Conservation (phyloP, 495 filamentous ascomycete genomes). For the Jackrogersella minutella region DNA sequence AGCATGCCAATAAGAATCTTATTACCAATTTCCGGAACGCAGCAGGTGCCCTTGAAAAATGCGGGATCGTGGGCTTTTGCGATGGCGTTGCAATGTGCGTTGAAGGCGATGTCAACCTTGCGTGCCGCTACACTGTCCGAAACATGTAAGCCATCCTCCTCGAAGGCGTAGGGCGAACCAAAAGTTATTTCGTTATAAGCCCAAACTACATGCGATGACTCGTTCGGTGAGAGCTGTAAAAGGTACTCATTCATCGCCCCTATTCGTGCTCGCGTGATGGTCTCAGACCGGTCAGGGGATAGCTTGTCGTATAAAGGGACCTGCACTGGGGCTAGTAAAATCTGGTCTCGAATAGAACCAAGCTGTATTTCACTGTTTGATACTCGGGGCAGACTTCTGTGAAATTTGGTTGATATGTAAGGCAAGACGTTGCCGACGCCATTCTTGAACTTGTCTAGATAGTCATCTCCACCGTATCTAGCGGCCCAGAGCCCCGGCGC, state of each 20-base stretch:
- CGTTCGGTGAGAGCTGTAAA: conserved; percentile 50
- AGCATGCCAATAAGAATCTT: conserved; percentile 44
- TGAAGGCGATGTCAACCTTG: conserved; percentile 64
- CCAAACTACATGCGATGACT: conserved; percentile 61
- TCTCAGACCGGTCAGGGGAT: conserved; percentile 52
- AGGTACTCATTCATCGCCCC: conserved; percentile 65
- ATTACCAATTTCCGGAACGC: conserved; percentile 53
- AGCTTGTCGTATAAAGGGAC: conserved; percentile 62
- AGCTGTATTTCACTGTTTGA: no score
- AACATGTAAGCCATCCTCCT: conserved; percentile 62
- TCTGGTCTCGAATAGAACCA: conserved; percentile 43
- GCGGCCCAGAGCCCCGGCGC: conserved; percentile 66
- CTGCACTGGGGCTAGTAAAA: conserved; percentile 63
- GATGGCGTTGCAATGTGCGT: conserved; percentile 64
- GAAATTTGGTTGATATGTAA: conserved; percentile 40
- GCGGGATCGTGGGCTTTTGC: conserved; percentile 48
- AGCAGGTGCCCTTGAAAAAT: conserved; percentile 67
- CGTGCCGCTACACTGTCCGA: conserved; percentile 54
- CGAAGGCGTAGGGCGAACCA: conserved; percentile 47
- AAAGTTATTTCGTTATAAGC: conserved; percentile 58
- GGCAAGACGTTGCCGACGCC: conserved; percentile 53
- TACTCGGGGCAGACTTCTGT: conserved; percentile 7
- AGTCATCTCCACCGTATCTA: conserved; percentile 56
- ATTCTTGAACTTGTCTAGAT: conserved; percentile 56
- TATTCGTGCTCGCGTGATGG: conserved; percentile 61